Conservation (phyloP, 164 flowering plant species). For the Warburgia ugandensis region DNA sequence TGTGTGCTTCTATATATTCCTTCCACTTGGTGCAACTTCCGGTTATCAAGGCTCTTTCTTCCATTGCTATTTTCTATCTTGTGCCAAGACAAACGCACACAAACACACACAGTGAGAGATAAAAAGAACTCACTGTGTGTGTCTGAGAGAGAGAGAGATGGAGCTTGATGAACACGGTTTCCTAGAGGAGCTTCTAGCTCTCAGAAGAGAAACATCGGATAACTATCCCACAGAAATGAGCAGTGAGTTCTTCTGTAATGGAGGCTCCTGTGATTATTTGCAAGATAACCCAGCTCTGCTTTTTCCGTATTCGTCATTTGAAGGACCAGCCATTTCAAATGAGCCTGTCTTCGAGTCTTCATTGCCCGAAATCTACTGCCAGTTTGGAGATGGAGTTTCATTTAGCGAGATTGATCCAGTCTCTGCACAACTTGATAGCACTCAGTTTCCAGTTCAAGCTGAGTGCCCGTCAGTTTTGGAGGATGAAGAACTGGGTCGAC, state of each 20-base stretch:
- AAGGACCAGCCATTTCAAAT: constrained; percentile 1
- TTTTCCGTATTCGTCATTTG: constrained; percentile 29
- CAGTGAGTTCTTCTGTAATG: constrained; percentile 29
- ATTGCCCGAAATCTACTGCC: constrained; percentile 17
- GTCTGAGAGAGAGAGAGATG: too few species aligned
- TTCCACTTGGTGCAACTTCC: constrained; percentile 30
- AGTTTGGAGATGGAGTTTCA: constrained; percentile 29
- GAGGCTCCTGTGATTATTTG: constrained; percentile 34
- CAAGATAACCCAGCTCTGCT: constrained; percentile 31
- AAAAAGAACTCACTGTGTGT: too few species aligned
- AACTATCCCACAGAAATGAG: constrained; percentile 20
- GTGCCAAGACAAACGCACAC: too few species aligned
- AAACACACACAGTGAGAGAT: too few species aligned
- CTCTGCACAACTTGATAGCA: constrained; percentile 11
- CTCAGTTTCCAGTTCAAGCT: constrained; percentile 28
- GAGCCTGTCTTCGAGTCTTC: constrained; percentile 24
- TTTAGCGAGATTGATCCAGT: constrained; percentile 22
- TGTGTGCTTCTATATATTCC: constrained; percentile 18
- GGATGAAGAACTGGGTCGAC: constrained; percentile 22
- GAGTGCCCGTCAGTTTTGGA: constrained; percentile 23
- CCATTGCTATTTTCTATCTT: too few species aligned
- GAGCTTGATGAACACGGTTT: constrained; percentile 45
- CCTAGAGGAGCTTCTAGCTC: constrained; percentile 49
- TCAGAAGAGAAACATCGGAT: constrained; percentile 42
- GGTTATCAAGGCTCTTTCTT: constrained; percentile 22